Base-by-base conservation (phyloP, 805 yeast species). In the Grigorovia yakushimaensis region DNA sequence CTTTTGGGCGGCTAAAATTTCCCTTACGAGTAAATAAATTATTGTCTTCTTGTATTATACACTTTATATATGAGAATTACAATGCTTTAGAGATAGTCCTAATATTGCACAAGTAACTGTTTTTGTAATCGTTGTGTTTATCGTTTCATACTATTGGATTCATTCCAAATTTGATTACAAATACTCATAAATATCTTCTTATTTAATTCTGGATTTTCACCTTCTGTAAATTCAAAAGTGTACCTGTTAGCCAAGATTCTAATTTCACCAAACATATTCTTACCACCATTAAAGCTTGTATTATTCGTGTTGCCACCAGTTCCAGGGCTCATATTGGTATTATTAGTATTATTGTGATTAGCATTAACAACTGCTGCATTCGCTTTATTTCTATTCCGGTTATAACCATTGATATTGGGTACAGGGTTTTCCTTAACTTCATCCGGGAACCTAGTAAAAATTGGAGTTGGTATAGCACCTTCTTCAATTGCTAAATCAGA, bases 161-260 rank as follows among this genome's bases (percentile, higher is more conserved):
- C 66, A 43, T 59, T 60, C 66, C 66, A 63, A n/a, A 63, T 55
- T 47, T 59, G 61, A 47, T 58, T 61, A 49, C 67, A 63, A 18
- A 62, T 60, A 44, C 60, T 59, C 52, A 63, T 49, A 44, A 62
- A 63, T 57, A 61, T 57, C 45, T 58, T 63, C 49, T 61, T 61
- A 49, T 63, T 64, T 5, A 58, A 27, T n/a, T 37, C 45, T 9
- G 48, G 45, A 11, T 55, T 47, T 2, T 41, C 19, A 11, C 48
- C 47, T 18, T 43, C 42, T 9, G 58, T 54, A 44, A 62, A 56
- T 19, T 62, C 60, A 44, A 60, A 63, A 18, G 59, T 53, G 49
- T 61, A 63, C 17, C 49, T 54, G 39, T 60, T 57, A n/a, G 51
- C 49, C 24, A 49, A 42, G 22, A 63, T 52, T 27, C 58, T 51